Conservation (phyloP, 768 basidiomycete species). For the Leccinum boreale region DNA sequence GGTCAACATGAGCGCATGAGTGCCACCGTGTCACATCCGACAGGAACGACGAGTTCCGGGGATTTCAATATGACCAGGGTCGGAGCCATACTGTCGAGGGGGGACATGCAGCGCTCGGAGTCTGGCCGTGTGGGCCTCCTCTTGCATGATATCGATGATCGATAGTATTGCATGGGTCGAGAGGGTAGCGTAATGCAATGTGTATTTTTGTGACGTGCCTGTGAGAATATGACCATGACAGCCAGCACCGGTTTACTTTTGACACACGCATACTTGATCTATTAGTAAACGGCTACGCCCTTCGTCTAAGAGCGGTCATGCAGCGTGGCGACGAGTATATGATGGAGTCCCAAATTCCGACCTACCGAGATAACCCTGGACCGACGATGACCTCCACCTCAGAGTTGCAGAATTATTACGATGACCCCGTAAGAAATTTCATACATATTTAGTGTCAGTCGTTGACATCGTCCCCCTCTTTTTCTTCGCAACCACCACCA, state of each 20-base stretch:
- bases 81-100: constrained; percentile 13
- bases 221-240: background rate
- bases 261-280: background rate
- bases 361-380: constrained; percentile 20
- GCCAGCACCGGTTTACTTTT: background rate
- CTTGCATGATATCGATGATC: constrained; percentile 1
- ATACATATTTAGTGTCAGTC: constrained; percentile 6
- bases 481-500: background rate
- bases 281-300: background rate
- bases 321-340: constrained; percentile 22
- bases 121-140: constrained; percentile 14
- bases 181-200: background rate
- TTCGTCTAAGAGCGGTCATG: constrained; percentile 6
- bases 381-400: constrained; percentile 9
- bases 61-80: background rate
- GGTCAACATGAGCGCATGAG: constrained; percentile 23
- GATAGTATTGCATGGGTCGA: background rate
- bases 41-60: background rate
- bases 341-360: constrained; percentile 22
- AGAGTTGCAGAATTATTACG: constrained; percentile 31
- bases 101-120: constrained; percentile 3
- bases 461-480: background rate
- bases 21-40: background rate
- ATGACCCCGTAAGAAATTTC: constrained; percentile 19
- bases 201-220: constrained; percentile 1